Evolutionary conservation across 139 green algal species (phyloP), one percentile per base, ranked within the genome.

Genomic region (Coccomyxa sp.): DNA sequence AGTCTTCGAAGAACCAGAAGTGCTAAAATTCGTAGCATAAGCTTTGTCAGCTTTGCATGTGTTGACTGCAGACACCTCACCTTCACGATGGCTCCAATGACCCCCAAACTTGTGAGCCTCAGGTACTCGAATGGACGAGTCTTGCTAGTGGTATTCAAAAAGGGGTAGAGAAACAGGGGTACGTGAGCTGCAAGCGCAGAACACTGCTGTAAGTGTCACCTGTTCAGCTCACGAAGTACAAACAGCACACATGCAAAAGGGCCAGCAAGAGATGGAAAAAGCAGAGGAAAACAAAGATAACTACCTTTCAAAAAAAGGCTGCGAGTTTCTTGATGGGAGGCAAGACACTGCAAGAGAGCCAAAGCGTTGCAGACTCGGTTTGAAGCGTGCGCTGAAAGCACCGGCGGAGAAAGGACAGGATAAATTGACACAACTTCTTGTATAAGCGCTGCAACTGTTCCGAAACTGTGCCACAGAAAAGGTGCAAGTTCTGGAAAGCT

Each of bases 81-180:
- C 93, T 99, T 99, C 81, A 99, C 97, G 13, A 99, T 89, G 10
- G 97, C 97, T 1, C 97, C 97, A 74, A 99, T 98, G 3, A 99
- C 97, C 12, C 97, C 97, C 67, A 99, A 85, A 79, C 88, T 95
- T 18, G 97, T 99, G 21, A 99, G 92, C 11, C 97, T 89, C 84
- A 99, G 89, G 92, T 99, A 99, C 91, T 99, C 97, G 89, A 99
- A 99, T 0, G 97, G 97, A 66, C 97, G 86, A 13, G 95, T 98
- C 89, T 98, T 99, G 92, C 90, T 96, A 32, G 95, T 91, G 18
- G 97, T 99, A 90, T 99, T 99, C 45, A 99, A 88, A 86, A 99
- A 99, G 0, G 97, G 97, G 85, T 99, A 99, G 76, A 99, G 88
- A 87, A 98, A 99, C 23, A 99, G 88, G 13, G 97, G 97, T 58